These are phyloP conservation scores for Ramularia endophylla DNA, from an alignment of 2,329 filamentous ascomycete genomes.

Conservation along the genomic window DNA sequence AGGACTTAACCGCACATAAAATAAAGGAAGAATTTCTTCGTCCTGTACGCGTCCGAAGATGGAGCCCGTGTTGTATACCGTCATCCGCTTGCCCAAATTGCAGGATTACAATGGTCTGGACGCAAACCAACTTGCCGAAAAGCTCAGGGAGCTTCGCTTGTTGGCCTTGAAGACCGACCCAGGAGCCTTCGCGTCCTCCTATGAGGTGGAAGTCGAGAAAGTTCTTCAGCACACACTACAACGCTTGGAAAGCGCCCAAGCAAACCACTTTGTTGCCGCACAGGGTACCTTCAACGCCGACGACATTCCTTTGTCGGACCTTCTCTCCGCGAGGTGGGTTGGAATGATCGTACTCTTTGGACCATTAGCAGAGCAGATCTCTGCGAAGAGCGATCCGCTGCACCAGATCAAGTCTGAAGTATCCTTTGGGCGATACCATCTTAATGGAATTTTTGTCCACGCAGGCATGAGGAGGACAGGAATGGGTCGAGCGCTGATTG, in stretches of 20 bases:
- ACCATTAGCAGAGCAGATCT: constrained; percentile 7
- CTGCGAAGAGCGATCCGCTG: background rate
- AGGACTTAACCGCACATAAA: too few species aligned
- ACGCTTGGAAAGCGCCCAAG: constrained; percentile 21
- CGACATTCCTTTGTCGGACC: background rate
- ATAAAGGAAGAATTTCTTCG: too few species aligned
- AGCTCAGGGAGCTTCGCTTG: constrained; percentile 23
- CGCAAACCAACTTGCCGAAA: constrained; percentile 13
- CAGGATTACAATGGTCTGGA: constrained; percentile 2
- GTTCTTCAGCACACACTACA: constrained; percentile 18
- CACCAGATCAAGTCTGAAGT: background rate
- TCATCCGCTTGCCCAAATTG: constrained; percentile 13
- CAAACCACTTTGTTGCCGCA: too few species aligned
- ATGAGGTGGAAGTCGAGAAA: constrained; percentile 21
- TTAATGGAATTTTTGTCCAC: constrained; percentile 29
- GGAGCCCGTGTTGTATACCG: background rate
- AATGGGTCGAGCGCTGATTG: constrained; percentile 25
- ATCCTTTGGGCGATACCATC: constrained; percentile 19
- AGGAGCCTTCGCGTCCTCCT: constrained; percentile 28
- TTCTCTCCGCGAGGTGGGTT: constrained; percentile 17
- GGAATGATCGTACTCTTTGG: constrained; percentile 27
- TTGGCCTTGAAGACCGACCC: constrained; percentile 23
- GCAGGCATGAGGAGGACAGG: constrained; percentile 23
- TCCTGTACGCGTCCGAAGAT: background rate
- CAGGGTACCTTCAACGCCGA: too few species aligned